Evolutionary conservation across 495 filamentous ascomycete genomes (phyloP).

Genomic region (Penicillium bialowiezense): DNA sequence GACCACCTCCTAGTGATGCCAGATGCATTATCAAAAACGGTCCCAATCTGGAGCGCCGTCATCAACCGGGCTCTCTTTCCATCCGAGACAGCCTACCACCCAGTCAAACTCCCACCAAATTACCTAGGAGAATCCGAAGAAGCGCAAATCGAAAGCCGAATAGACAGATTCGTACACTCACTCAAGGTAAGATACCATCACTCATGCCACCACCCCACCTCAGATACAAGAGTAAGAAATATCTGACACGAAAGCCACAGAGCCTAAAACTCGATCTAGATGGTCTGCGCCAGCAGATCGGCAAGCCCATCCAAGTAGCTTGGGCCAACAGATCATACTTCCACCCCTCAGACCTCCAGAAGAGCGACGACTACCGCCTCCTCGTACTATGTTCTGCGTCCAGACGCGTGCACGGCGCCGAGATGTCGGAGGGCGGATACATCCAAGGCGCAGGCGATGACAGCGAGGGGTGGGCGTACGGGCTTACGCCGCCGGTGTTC

Average conservation of each 20-base stretch:
- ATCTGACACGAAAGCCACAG: constrained; percentile 19
- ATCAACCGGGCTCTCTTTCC: constrained; percentile 81
- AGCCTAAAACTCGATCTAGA: constrained; percentile 49
- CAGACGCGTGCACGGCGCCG: constrained; percentile 59
- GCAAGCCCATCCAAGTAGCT: constrained; percentile 38
- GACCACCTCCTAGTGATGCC: constrained; percentile 62
- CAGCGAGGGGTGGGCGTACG: constrained; percentile 82
- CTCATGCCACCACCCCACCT: neutral
- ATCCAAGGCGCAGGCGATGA: constrained; percentile 95
- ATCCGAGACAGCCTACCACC: constrained; percentile 40
- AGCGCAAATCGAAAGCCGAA: constrained; percentile 67
- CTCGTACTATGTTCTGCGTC: constrained; percentile 82
- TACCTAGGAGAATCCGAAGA: constrained; percentile 72
- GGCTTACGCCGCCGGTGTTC: constrained; percentile 72
- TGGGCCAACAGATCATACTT: constrained; percentile 45
- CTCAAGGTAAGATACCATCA: constrained; percentile 45
- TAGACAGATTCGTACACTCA: constrained; percentile 63
- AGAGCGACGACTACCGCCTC: constrained; percentile 49
- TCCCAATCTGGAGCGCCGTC: constrained; percentile 90
- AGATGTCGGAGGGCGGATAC: constrained; percentile 71
- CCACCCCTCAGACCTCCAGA: constrained; percentile 38
- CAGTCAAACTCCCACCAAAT: constrained; percentile 62
- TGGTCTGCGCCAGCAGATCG: constrained; percentile 33
- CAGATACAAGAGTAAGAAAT: neutral
- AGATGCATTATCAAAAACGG: constrained; percentile 87